Conservation (phyloP, 164 flowering plant species). For the Malania oleifera region DNA sequence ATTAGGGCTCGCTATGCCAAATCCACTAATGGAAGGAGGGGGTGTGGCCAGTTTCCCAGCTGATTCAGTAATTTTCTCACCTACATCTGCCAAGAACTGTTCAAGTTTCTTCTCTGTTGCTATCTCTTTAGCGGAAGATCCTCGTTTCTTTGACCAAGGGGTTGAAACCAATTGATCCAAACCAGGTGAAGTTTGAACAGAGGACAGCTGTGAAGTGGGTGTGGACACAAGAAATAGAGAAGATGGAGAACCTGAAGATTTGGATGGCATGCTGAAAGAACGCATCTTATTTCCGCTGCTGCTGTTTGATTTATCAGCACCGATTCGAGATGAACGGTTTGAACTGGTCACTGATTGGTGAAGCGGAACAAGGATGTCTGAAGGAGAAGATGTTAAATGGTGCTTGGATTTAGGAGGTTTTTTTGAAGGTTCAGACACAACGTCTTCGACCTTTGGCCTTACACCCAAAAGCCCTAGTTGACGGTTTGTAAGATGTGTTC, state of each 20-base stretch:
- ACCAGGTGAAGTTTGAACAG: constrained; percentile 48
- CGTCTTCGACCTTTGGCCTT: constrained; percentile 38
- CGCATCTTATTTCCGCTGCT: constrained; percentile 36
- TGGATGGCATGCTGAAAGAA: constrained; percentile 43
- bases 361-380: constrained; percentile 67
- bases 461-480: constrained; percentile 72
- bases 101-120: constrained; percentile 71
- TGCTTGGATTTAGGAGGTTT: constrained; percentile 66
- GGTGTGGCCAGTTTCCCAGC: constrained; percentile 65
- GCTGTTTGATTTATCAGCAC: constrained; percentile 37
- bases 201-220: constrained; percentile 36
- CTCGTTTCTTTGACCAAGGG: constrained; percentile 76
- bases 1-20: constrained; percentile 58
- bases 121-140: constrained; percentile 42
- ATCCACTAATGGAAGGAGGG: constrained; percentile 61
- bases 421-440: constrained; percentile 37
- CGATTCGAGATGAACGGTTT: constrained; percentile 29
- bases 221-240: constrained; percentile 51
- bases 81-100: constrained; percentile 69
- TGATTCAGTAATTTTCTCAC: constrained; percentile 71
- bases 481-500: constrained; percentile 41
- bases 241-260: constrained; percentile 55
- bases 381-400: constrained; percentile 30
- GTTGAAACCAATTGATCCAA: constrained; percentile 35
- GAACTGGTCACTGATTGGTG: constrained; percentile 51